Evolutionary conservation across 257 asterid genomes (phyloP).

Genomic region (Solanum sejunctum): DNA sequence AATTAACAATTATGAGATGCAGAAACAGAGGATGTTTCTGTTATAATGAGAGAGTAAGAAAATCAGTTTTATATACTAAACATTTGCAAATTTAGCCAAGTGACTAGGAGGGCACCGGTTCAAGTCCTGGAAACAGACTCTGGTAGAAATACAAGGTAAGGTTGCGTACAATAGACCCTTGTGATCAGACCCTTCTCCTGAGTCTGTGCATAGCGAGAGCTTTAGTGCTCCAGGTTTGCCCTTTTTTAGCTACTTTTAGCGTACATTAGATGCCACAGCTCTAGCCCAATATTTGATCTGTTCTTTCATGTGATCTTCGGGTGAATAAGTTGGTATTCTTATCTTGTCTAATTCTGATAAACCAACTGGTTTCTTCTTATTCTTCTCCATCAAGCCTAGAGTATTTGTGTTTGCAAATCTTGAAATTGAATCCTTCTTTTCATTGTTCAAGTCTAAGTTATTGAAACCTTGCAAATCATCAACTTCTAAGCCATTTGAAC

Average conservation of each 20-base stretch:
- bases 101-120: no score
- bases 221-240: no score
- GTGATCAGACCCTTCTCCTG: no score
- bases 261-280: constrained; percentile 88
- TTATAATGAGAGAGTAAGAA: neutral
- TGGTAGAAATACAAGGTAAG: no score
- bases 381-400: constrained; percentile 13
- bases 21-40: neutral
- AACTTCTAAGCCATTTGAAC: constrained; percentile 16
- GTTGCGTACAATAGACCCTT: no score
- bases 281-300: constrained; percentile 92
- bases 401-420: neutral
- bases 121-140: no score
- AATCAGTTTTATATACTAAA: neutral
- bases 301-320: constrained; percentile 60
- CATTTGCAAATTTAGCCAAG: constrained; percentile 16
- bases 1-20: neutral
- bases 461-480: constrained; percentile 28
- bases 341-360: neutral
- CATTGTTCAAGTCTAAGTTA: constrained; percentile 27
- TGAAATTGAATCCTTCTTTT: constrained; percentile 6
- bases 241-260: constrained; percentile 34
- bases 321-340: constrained; percentile 18
- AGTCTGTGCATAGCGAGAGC: no score
- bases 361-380: constrained; percentile 1